Evolutionary conservation across 2,329 filamentous ascomycete species (phyloP), one percentile per base, ranked within the genome.

Genomic region (Trichoderma arundinaceum): DNA sequence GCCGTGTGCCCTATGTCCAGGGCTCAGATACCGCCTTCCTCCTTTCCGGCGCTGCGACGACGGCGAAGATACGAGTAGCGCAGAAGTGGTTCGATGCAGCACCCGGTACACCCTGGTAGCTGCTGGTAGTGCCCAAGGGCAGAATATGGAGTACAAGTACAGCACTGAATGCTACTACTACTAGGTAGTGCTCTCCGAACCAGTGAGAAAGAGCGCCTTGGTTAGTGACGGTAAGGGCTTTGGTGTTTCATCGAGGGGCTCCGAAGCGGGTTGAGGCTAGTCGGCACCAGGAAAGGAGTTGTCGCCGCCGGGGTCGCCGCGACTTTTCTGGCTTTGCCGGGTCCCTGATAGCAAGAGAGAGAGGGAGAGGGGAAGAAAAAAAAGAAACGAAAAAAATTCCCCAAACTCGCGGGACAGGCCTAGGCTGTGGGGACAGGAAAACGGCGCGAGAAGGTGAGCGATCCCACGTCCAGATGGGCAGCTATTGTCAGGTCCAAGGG

Each of bases 191-290:
- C 35, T 38, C 35, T 38, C 35, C 35, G 7, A 38, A 38, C 35
- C 35, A 43, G 48, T 44, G 28, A 44, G 28, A 63, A 52, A 43
- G n/a, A 63, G 19, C 39, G 46, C 48, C 49, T 54, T 53, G 59
- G 59, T 28, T 44, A 46, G 59, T 61, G 66, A 67, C 66, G 61
- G 65, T 22, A 66, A 48, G 43, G 65, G 54, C 66, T 66, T 65
- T 64, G 64, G 66, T 66, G 70, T 70, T 71, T 72, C 73, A 74
- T 74, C 68, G 69, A 71, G 68, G 69, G 69, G 68, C 38, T 64
- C 33, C 17, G 22, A 28, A 52, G 58, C 39, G 28, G 67, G 66
- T 68, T 64, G 66, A 67, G 68, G 67, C 41, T 68, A 68, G 67
- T 66, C 68, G 67, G 52, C 28, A 53, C 32, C 41, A 46, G 22